These are phyloP conservation scores for Candida anutae DNA, from an alignment of 1,139 yeast species.

Conservation along the genomic window DNA sequence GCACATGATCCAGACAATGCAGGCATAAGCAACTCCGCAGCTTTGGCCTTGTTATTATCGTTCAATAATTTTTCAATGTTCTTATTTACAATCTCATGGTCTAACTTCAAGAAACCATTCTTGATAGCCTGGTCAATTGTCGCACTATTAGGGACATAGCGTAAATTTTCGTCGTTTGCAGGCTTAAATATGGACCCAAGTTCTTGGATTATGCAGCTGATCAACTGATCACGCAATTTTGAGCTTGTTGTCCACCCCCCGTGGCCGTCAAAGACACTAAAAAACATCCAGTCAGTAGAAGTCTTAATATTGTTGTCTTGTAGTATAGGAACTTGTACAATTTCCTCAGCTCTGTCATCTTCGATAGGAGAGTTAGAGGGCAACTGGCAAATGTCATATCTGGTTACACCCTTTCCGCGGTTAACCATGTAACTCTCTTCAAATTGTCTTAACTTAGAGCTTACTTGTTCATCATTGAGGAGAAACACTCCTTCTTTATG, in stretches of 20 bases:
- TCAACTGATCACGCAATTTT: slow-evolving; percentile 70
- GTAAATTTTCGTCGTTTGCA: slow-evolving; percentile 36
- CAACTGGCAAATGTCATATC: slow-evolving; percentile 85
- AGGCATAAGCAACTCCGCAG: slow-evolving; percentile 76
- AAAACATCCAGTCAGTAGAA: slow-evolving; percentile 84
- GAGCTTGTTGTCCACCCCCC: slow-evolving; percentile 94
- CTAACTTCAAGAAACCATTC: slow-evolving; percentile 74
- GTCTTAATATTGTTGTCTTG: slow-evolving; percentile 46
- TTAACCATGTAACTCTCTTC: slow-evolving; percentile 79
- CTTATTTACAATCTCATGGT: slow-evolving; percentile 76
- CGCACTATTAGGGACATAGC: slow-evolving; percentile 56
- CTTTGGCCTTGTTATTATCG: slow-evolving; percentile 51
- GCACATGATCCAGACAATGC: slow-evolving; percentile 97
- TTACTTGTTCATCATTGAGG: slow-evolving; percentile 68
- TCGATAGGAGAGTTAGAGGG: slow-evolving; percentile 93
- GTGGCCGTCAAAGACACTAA: slow-evolving; percentile 96
- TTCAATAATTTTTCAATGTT: slow-evolving; percentile 63
- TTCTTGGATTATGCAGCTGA: slow-evolving; percentile 70
- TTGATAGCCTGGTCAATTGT: slow-evolving; percentile 74
- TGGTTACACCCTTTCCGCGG: slow-evolving; percentile 83
- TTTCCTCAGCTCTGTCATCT: slow-evolving; percentile 84
- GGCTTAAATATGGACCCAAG: slow-evolving; percentile 61
- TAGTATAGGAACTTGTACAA: slow-evolving; percentile 70
- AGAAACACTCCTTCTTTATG: slow-evolving; percentile 37
- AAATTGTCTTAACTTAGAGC: slow-evolving; percentile 56